Evolutionary conservation across 768 basidiomycete species (phyloP).

Genomic region (Mycena filopes): DNA sequence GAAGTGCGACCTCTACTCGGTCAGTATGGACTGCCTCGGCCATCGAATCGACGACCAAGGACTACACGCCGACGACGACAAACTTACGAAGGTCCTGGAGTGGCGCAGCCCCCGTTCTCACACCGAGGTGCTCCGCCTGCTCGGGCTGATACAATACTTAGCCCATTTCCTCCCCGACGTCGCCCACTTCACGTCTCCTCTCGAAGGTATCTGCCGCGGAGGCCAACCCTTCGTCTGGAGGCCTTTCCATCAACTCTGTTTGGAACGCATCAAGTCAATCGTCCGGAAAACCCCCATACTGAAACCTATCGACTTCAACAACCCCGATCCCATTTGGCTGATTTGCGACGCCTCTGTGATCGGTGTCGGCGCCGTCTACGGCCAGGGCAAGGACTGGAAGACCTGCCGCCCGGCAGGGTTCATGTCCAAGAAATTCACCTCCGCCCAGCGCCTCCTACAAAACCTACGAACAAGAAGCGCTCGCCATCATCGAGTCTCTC

Average conservation of each 20-base stretch:
- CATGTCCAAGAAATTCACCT: conserved; percentile 5
- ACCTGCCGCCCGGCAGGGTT: conserved; percentile 5
- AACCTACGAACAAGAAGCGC: background rate
- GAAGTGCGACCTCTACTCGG: conserved; percentile 40
- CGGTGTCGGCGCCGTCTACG: too few species aligned
- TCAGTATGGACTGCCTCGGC: too few species aligned
- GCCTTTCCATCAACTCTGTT: conserved; percentile 1
- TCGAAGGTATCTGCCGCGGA: background rate
- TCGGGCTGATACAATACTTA: conserved; percentile 4
- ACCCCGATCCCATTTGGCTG: conserved; percentile 1
- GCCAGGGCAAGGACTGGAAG: too few species aligned
- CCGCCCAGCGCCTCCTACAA: conserved; percentile 12
- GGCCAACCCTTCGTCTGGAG: background rate
- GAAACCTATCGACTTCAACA: background rate
- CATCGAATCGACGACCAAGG: too few species aligned
- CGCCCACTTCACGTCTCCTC: conserved; percentile 3
- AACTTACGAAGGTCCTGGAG: too few species aligned
- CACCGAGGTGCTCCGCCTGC: background rate
- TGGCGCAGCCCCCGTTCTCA: background rate
- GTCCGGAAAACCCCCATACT: conserved; percentile 5
- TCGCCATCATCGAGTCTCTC: too few species aligned
- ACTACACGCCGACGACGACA: too few species aligned
- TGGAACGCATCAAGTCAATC: background rate
- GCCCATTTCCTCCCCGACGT: conserved; percentile 8
- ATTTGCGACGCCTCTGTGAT: background rate